phyloP scores from a whole-genome alignment of 345 rosid species.

The Murraya koenigii region DNA sequence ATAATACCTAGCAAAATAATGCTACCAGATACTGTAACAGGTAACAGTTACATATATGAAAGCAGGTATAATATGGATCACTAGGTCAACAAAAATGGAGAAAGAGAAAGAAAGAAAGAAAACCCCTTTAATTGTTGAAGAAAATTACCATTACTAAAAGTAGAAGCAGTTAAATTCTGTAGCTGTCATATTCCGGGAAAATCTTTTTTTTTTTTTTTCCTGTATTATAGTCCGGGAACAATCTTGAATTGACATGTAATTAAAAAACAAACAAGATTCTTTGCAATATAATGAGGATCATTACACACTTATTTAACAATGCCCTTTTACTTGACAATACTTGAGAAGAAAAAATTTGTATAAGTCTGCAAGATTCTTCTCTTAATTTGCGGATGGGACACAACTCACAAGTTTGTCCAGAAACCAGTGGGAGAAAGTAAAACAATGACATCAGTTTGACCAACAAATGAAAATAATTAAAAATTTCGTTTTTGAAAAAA shows the following conservation, averaged over 20 bases:
- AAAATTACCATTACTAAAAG: neutral
- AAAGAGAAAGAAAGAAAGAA: neutral
- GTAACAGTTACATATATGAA: neutral
- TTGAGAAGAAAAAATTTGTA: slow-evolving; percentile 10
- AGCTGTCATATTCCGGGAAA: slow-evolving; percentile 14
- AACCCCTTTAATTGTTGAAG: neutral
- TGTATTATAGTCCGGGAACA: slow-evolving; percentile 3
- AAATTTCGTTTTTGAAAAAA: too few species aligned
- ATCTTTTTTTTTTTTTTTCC: neutral
- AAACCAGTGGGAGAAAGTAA: slow-evolving; percentile 10
- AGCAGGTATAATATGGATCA: neutral
- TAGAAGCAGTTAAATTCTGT: slow-evolving; percentile 7
- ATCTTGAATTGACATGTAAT: slow-evolving; percentile 3
- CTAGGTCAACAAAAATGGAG: neutral
- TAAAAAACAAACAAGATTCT: slow-evolving; percentile 17
- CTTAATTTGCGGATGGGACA: slow-evolving; percentile 10
- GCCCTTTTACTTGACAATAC: neutral
- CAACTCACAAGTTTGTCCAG: slow-evolving; percentile 1
- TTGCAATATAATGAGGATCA: slow-evolving; percentile 11
- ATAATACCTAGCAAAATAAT: neutral
- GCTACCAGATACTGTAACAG: neutral
- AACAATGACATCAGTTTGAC: slow-evolving; percentile 16
- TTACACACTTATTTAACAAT: slow-evolving; percentile 9
- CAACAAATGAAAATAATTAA: neutral
- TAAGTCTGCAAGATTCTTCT: slow-evolving; percentile 18